Evolutionary conservation across 1,284 basidiomycete genomes (phyloP).

Genomic region (Takashimella tepidaria): DNA sequence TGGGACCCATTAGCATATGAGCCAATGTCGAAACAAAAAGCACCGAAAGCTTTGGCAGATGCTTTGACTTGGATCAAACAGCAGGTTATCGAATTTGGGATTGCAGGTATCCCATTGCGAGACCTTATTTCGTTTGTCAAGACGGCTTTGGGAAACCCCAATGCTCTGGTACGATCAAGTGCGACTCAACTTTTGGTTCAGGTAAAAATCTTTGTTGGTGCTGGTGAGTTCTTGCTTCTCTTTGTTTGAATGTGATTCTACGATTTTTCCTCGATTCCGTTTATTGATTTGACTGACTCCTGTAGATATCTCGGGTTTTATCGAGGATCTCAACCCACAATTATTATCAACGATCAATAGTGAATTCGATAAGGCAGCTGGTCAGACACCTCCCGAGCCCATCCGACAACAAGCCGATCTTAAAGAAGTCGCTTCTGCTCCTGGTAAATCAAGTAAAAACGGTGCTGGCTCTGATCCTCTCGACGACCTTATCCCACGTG

Average conservation of each 20-base stretch:
- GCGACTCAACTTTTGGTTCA: constrained; percentile 94
- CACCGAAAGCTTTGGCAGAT: constrained; percentile 94
- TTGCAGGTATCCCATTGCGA: constrained; percentile 75
- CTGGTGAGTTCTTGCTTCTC: constrained; percentile 55
- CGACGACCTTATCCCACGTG: constrained; percentile 91
- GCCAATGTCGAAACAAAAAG: constrained; percentile 86
- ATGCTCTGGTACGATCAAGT: constrained; percentile 86
- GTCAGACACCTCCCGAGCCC: constrained; percentile 72
- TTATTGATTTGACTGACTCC: background rate
- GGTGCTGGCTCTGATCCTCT: constrained; percentile 60
- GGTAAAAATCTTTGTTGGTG: constrained; percentile 83
- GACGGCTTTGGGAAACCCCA: constrained; percentile 81
- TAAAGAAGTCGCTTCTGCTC: constrained; percentile 49
- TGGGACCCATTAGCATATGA: constrained; percentile 70
- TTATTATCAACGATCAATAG: constrained; percentile 81
- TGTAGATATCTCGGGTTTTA: constrained; percentile 78
- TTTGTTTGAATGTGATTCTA: background rate
- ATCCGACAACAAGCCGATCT: constrained; percentile 71
- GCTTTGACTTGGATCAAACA: constrained; percentile 84
- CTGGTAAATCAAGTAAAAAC: constrained; percentile 48
- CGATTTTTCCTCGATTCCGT: background rate
- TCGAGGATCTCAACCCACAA: constrained; percentile 93
- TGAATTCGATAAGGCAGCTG: constrained; percentile 93
- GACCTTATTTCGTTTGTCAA: constrained; percentile 88
- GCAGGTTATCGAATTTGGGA: constrained; percentile 87